A percentile compares a stretch with the other conserved stretches of the same genome.
These are phyloP conservation scores for Hyphodiscus sp. DNA, from an alignment of 2,329 filamentous ascomycete species.

Conservation along the genomic window DNA sequence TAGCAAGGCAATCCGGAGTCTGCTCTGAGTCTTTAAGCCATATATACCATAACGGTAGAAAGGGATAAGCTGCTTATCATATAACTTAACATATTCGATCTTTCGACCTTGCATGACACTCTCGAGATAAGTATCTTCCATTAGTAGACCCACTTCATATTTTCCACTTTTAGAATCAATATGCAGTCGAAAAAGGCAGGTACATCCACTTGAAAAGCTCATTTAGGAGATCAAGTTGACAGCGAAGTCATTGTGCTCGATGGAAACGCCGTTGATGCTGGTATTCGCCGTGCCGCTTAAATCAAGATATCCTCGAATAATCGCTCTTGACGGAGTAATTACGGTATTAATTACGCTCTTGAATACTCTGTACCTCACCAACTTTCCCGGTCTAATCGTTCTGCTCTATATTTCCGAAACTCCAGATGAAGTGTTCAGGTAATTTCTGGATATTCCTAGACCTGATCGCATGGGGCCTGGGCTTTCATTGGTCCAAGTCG, in stretches of 20 bases:
- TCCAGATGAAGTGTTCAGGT: neutral
- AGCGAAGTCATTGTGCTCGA: neutral
- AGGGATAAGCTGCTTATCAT: neutral
- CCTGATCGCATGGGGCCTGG: neutral
- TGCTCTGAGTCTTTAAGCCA: neutral
- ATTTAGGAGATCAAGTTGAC: neutral
- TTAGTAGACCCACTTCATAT: neutral
- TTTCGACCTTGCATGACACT: neutral
- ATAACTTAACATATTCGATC: neutral
- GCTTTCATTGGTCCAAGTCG: neutral
- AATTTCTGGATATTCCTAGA: neutral
- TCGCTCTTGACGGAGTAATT: neutral
- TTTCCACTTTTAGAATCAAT: neutral
- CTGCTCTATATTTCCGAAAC: neutral
- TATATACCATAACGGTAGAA: neutral
- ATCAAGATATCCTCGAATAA: neutral
- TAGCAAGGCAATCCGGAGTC: neutral
- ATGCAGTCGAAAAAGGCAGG: neutral
- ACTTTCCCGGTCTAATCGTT: neutral
- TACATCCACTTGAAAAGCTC: neutral
- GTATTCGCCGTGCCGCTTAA: neutral
- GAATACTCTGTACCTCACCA: neutral
- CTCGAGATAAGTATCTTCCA: neutral
- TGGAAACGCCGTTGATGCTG: neutral
- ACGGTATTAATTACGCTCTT: neutral